Evolutionary conservation across 805 yeast species (phyloP).

Genomic region (Yueomyces sp.): DNA sequence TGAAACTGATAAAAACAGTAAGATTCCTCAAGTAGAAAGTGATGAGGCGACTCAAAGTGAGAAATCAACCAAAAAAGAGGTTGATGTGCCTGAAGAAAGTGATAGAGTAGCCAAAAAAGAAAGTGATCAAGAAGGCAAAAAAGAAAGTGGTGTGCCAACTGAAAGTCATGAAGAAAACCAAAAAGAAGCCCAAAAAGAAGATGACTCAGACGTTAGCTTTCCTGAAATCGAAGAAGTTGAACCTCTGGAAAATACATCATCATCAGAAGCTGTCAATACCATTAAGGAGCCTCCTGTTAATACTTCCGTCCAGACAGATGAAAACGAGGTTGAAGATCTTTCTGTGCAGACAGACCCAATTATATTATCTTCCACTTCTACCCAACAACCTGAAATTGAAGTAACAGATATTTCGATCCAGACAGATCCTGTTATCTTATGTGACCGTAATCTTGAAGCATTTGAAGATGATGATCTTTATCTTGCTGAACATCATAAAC

Average conservation of each 20-base stretch:
- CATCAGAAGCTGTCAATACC: background rate
- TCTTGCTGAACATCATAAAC: constrained; percentile 10
- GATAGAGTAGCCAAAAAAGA: no score
- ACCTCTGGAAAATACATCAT: background rate
- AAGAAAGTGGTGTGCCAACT: background rate
- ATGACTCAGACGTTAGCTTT: background rate
- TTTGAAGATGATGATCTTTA: constrained; percentile 21
- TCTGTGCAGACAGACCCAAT: background rate
- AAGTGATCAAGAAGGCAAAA: background rate
- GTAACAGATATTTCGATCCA: constrained; percentile 4
- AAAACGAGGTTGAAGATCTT: background rate
- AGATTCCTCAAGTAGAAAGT: background rate
- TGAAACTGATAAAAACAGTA: constrained; percentile 2
- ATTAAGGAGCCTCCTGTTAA: background rate
- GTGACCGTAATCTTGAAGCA: constrained; percentile 9
- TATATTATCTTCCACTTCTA: background rate
- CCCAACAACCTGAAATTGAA: background rate
- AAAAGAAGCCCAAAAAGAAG: background rate
- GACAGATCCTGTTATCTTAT: constrained; percentile 7
- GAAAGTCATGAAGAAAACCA: background rate
- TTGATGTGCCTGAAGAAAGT: no score
- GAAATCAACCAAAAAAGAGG: background rate
- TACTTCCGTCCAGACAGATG: background rate
- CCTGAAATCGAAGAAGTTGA: background rate
- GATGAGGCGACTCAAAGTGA: constrained; percentile 3